Conservation (phyloP, 2,329 filamentous ascomycete species). For the Ophiocordyceps camponoti-leonardi region DNA sequence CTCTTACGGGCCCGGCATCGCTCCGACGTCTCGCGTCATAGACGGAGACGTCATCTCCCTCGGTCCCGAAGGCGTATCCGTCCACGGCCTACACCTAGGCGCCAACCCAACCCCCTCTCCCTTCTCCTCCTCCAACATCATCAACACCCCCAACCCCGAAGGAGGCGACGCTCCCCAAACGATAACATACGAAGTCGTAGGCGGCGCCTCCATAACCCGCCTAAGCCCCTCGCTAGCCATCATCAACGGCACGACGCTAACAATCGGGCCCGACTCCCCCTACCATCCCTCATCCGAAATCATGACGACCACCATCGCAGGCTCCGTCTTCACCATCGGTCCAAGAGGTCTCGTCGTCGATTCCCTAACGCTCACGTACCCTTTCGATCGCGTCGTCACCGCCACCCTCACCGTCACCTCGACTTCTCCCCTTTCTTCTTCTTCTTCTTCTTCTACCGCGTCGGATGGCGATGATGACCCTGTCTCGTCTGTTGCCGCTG, state of each 20-base stretch:
- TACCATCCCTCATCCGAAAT: slow-evolving; percentile 11
- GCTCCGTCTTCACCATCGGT: slow-evolving; percentile 32
- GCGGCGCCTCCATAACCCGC: slow-evolving; percentile 34
- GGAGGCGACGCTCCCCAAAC: slow-evolving; percentile 2
- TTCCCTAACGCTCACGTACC: slow-evolving; percentile 25
- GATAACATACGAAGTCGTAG: slow-evolving; percentile 28
- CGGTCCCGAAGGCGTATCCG: slow-evolving; percentile 24
- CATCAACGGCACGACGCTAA: slow-evolving; percentile 31
- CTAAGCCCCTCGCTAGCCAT: slow-evolving; percentile 30
- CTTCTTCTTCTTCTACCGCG: too few relatives aligned
- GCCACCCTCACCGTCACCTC: neutral
- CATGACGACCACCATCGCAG: slow-evolving; percentile 30
- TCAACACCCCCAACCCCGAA: too few relatives aligned
- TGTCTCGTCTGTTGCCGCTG: too few relatives aligned
- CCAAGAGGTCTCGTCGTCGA: slow-evolving; percentile 28
- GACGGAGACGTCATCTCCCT: slow-evolving; percentile 34
- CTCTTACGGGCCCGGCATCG: slow-evolving; percentile 22
- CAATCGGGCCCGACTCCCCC: slow-evolving; percentile 24
- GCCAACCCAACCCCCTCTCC: slow-evolving; percentile 12
- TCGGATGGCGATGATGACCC: too few relatives aligned
- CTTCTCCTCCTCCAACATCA: too few relatives aligned
- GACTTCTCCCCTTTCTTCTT: neutral
- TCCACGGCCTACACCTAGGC: slow-evolving; percentile 24
- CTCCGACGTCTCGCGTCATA: slow-evolving; percentile 20
- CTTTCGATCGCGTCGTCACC: slow-evolving; percentile 17